These are phyloP conservation scores for Globisporangium radiosum DNA, from an alignment of 352 stramenopile species.

Conservation along the genomic window DNA sequence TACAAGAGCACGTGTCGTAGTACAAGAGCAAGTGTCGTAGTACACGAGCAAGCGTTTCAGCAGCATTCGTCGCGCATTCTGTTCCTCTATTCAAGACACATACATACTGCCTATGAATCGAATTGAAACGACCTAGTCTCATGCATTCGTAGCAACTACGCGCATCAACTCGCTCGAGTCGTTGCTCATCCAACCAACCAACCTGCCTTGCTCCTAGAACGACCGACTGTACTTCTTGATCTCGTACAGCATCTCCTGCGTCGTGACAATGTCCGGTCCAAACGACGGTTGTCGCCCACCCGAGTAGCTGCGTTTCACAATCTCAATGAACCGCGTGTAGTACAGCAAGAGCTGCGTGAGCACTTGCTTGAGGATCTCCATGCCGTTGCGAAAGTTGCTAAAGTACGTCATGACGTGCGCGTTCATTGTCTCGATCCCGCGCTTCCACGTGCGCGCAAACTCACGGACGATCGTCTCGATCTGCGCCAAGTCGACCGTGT, in stretches of 20 bases:
- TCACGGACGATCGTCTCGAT: conserved; percentile 93
- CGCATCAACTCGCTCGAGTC: neutral
- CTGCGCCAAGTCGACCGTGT: conserved; percentile 79
- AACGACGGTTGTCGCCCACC: conserved; percentile 56
- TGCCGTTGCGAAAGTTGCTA: conserved; percentile 97
- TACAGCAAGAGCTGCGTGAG: conserved; percentile 97
- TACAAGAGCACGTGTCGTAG: too few species aligned
- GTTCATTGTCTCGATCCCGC: conserved; percentile 96
- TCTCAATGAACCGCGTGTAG: conserved; percentile 98
- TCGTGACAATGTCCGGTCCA: conserved; percentile 93
- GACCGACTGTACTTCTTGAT: conserved; percentile 97
- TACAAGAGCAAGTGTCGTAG: too few species aligned
- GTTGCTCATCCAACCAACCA: neutral
- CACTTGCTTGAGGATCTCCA: conserved; percentile 99
- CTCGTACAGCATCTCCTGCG: conserved; percentile 95
- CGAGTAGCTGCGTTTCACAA: conserved; percentile 91
- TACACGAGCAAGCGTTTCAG: too few species aligned
- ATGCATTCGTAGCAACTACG: conserved; percentile 9
- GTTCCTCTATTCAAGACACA: too few species aligned
- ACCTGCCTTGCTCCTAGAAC: conserved; percentile 53
- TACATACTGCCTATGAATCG: too few species aligned
- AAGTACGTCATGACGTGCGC: conserved; percentile 97
- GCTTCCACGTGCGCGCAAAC: conserved; percentile 95
- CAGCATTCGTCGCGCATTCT: too few species aligned
- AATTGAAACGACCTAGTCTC: too few species aligned